Evolutionary conservation across 2,329 filamentous ascomycete species (phyloP).

Genomic region (Claviceps arundinis): DNA sequence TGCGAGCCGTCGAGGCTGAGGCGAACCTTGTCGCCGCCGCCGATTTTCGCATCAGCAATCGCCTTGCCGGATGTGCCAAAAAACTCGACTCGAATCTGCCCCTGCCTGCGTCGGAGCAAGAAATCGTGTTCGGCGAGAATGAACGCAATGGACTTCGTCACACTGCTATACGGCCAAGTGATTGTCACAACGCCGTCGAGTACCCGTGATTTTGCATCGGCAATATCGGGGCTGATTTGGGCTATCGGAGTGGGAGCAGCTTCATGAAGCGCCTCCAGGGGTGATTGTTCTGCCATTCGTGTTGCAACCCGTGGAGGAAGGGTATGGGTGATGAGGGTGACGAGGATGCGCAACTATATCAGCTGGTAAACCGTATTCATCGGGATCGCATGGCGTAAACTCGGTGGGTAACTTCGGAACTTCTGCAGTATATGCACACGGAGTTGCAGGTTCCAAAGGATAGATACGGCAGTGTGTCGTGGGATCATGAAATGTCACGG

Average conservation of each 20-base stretch:
- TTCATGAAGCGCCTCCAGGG: slow-evolving; percentile 12
- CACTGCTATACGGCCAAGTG: slow-evolving; percentile 81
- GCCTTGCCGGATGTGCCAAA: slow-evolving; percentile 55
- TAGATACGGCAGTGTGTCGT: too few relatives aligned
- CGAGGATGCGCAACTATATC: background rate
- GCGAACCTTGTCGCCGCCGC: slow-evolving; percentile 64
- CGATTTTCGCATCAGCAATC: slow-evolving; percentile 52
- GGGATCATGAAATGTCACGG: too few relatives aligned
- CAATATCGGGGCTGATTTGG: slow-evolving; percentile 36
- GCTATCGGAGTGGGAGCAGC: slow-evolving; percentile 38
- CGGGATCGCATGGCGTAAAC: background rate
- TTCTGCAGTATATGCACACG: background rate
- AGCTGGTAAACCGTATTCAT: background rate
- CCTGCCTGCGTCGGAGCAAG: slow-evolving; percentile 59
- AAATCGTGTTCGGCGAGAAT: slow-evolving; percentile 77
- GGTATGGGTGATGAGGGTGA: background rate
- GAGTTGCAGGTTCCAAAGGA: background rate
- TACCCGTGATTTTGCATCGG: slow-evolving; percentile 25
- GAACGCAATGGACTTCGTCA: slow-evolving; percentile 60
- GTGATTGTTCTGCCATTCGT: slow-evolving; percentile 14
- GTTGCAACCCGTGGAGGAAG: background rate
- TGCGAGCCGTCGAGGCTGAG: slow-evolving; percentile 55
- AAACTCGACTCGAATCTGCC: slow-evolving; percentile 72
- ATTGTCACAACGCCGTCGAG: slow-evolving; percentile 68
- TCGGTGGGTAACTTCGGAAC: background rate